Evolutionary conservation across 495 filamentous ascomycete genomes (phyloP).

Genomic region (Extremus antarcticus): DNA sequence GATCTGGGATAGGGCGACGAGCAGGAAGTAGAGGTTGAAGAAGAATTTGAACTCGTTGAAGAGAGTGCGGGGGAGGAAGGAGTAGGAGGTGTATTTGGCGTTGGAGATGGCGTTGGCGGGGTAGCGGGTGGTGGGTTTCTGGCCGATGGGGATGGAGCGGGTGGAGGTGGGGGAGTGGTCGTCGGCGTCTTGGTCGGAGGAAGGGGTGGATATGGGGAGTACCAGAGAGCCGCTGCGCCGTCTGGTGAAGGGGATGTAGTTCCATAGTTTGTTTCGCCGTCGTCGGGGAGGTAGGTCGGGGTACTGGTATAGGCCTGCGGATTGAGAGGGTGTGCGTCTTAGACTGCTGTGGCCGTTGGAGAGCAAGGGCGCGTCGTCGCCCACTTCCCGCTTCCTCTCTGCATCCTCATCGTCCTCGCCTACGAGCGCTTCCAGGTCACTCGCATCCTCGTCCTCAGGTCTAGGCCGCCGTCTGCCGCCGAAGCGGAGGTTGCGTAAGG

Average conservation of each 20-base stretch:
- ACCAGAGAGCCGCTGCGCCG: not conserved
- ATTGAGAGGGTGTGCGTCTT: not conserved
- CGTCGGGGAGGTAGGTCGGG: not conserved
- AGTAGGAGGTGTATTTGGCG: constrained; percentile 95
- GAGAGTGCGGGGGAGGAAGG: constrained; percentile 83
- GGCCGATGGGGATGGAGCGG: constrained; percentile 28
- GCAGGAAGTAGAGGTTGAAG: constrained; percentile 96
- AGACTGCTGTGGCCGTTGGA: constrained; percentile 1
- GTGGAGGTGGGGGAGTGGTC: constrained; percentile 18
- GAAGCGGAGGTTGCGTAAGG: constrained; percentile 30
- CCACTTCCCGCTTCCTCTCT: constrained; percentile 19
- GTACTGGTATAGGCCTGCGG: not conserved
- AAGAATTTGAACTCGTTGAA: constrained; percentile 99
- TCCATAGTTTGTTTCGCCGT: not conserved
- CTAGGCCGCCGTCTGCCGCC: constrained; percentile 17
- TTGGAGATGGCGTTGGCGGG: constrained; percentile 89
- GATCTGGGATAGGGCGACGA: constrained; percentile 87
- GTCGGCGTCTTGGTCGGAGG: constrained; percentile 14
- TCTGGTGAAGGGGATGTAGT: constrained; percentile 3
- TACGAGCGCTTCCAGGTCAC: constrained; percentile 20
- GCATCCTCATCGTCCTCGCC: constrained; percentile 25
- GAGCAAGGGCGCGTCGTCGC: constrained; percentile 27
- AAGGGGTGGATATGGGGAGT: not conserved
- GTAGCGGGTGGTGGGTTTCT: constrained; percentile 43
- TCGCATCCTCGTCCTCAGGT: constrained; percentile 9